Evolutionary conservation across 106 monocot genomes (phyloP), one percentile per base, ranked within the genome.

Genomic region (Allium fistulosum): DNA sequence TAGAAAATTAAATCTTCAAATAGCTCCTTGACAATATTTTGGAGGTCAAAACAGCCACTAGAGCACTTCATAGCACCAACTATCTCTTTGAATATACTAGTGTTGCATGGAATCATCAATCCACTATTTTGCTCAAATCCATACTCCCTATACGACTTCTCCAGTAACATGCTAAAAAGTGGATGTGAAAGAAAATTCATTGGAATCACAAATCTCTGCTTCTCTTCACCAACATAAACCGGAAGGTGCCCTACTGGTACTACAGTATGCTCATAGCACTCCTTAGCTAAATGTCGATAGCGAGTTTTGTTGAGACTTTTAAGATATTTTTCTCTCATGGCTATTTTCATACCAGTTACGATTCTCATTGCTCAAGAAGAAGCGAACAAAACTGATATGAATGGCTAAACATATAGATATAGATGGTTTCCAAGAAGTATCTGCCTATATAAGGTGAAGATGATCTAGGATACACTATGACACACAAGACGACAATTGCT

Each of bases 191-290:
- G 68, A 28, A 69, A 79, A 1, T 15, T 7, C n/a, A 28, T 55
- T 10, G 73, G 79, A 46, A 79, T 79, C 9, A 73, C 26, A 46
- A 73, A 79, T 46, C 73, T 53, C 66, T 63, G 28, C 46, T 45
- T 52, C 78, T 79, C 66, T 17, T 68, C 78, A 49, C 78, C 78
- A 11, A 79, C 78, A 51, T 79, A 79, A 0, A 79, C 72, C 7
- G 78, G 78, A 6, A 79, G 28, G 58, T 53, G 45, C 16, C 78
- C 73, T 1, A 59, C 49, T 1, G 65, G 66, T 22, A 37, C 48
- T 11, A 7, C 46, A 11, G 11, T 2, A 46, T 8, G 53, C 46
- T 59, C 50, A 18, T 48, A 7, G 15, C 17, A 49, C 26, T 51
- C 11, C 5, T 28, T 45, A 10, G 62, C 46, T 48, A 73, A 15